These are phyloP conservation scores for Flaveria ramosissima DNA, from an alignment of 129 eudicot species.

Conservation along the genomic window DNA sequence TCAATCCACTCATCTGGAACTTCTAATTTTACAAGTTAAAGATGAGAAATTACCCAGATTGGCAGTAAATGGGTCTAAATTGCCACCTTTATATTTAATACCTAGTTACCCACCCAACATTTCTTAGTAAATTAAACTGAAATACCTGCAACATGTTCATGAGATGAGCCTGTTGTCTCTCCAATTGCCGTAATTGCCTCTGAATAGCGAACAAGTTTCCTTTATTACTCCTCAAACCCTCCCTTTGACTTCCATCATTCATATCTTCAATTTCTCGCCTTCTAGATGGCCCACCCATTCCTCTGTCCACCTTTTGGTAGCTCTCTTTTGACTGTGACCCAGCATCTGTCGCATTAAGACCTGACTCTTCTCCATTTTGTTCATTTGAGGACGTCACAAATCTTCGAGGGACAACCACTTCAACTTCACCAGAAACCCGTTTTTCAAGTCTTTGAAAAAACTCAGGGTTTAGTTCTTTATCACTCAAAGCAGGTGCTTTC, in stretches of 20 bases:
- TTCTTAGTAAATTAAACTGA: background rate
- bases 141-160: constrained; percentile 96
- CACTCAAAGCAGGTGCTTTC: constrained; percentile 76
- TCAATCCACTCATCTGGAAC: background rate
- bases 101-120: background rate
- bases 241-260: constrained; percentile 46
- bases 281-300: constrained; percentile 40
- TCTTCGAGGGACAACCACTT: constrained; percentile 88
- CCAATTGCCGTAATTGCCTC: constrained; percentile 79
- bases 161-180: constrained; percentile 90
- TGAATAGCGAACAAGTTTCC: constrained; percentile 94
- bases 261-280: constrained; percentile 57
- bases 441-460: constrained; percentile 87
- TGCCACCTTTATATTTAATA: background rate
- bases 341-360: constrained; percentile 38
- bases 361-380: constrained; percentile 44
- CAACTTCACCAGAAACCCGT: constrained; percentile 79
- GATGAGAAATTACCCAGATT: background rate
- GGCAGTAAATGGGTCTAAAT: background rate
- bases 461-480: constrained; percentile 82
- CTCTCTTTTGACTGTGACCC: constrained; percentile 43
- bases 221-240: constrained; percentile 60
- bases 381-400: constrained; percentile 56
- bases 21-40: background rate
- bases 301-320: constrained; percentile 46